Conservation (phyloP, 257 asterid genomes). For the Salvia miltiorrhiza region DNA sequence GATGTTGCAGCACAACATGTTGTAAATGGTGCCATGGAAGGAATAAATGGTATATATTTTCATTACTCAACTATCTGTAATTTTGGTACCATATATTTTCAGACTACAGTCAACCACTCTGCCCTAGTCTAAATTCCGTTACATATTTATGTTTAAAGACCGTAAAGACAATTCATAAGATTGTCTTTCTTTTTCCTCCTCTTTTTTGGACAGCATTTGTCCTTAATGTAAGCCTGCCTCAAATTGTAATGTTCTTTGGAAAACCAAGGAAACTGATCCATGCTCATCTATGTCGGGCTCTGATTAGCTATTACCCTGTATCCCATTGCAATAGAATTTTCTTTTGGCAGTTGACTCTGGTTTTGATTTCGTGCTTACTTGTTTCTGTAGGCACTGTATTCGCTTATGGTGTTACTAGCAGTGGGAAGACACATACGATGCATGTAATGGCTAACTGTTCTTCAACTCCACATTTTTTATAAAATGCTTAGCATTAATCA, state of each 20-base stretch:
- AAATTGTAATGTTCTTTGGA: neutral
- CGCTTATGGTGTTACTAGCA: conserved; percentile 88
- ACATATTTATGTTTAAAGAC: neutral
- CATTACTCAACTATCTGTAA: conserved; percentile 4
- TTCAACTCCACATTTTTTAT: neutral
- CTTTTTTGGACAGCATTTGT: neutral
- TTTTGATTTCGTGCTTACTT: neutral
- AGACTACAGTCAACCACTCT: neutral
- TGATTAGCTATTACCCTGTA: neutral
- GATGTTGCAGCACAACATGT: conserved; percentile 87
- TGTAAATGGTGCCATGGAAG: conserved; percentile 81
- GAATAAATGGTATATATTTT: conserved; percentile 59
- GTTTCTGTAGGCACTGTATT: conserved; percentile 69
- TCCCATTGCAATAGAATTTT: neutral
- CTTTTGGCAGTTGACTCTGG: conserved; percentile 16
- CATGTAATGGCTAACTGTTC: conserved; percentile 49
- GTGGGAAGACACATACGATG: conserved; percentile 91
- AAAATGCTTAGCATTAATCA: no score
- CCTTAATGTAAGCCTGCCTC: neutral
- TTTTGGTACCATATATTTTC: neutral
- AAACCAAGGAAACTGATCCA: conserved; percentile 5
- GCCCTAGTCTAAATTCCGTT: neutral
- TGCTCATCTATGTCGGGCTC: conserved; percentile 2
- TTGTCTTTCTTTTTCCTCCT: neutral
- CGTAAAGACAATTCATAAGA: neutral